A percentile compares a stretch with the other conserved stretches of the same genome.
Evolutionary conservation across 495 filamentous ascomycete genomes (phyloP).

Genomic region (Hypoxylon cercidicola): DNA sequence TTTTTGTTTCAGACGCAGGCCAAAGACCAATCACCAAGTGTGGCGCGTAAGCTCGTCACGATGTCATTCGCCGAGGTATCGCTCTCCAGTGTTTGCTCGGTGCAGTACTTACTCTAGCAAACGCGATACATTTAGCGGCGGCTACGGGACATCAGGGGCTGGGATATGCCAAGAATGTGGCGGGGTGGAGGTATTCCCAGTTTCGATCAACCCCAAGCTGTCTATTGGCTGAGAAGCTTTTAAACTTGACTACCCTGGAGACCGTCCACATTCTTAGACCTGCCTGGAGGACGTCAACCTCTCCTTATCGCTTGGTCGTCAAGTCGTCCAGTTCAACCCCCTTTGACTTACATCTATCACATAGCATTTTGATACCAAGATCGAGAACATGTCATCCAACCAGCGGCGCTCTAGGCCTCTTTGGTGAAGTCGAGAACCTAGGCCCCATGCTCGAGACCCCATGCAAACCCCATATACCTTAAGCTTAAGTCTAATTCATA

Average conservation of each 20-base stretch:
- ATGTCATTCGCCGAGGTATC: constrained; percentile 11
- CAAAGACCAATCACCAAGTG: constrained; percentile 21
- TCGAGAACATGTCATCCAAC: constrained; percentile 24
- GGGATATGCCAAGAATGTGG: constrained; percentile 43
- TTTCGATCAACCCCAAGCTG: constrained; percentile 31
- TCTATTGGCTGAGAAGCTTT: constrained; percentile 43
- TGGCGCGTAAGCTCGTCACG: constrained; percentile 36
- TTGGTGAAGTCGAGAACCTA: constrained; percentile 5
- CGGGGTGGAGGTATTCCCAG: constrained; percentile 38
- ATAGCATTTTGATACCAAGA: constrained; percentile 16
- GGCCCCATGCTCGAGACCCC: constrained; percentile 12
- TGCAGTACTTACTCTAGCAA: constrained; percentile 18
- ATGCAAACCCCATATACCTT: constrained; percentile 5
- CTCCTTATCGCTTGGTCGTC: constrained; percentile 3
- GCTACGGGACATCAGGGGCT: constrained; percentile 22
- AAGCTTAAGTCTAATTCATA: neutral
- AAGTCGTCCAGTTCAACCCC: neutral
- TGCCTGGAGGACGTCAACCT: constrained; percentile 14
- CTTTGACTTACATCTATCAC: constrained; percentile 1
- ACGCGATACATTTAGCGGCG: constrained; percentile 10
- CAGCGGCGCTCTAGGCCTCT: constrained; percentile 12
- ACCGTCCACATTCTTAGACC: constrained; percentile 16
- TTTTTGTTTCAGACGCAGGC: constrained; percentile 30
- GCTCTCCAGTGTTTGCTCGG: constrained; percentile 13
- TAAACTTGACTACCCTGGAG: constrained; percentile 17